These are phyloP conservation scores for Smittium mucronatum DNA, from an alignment of 371 early-diverging fungal species.

Conservation along the genomic window DNA sequence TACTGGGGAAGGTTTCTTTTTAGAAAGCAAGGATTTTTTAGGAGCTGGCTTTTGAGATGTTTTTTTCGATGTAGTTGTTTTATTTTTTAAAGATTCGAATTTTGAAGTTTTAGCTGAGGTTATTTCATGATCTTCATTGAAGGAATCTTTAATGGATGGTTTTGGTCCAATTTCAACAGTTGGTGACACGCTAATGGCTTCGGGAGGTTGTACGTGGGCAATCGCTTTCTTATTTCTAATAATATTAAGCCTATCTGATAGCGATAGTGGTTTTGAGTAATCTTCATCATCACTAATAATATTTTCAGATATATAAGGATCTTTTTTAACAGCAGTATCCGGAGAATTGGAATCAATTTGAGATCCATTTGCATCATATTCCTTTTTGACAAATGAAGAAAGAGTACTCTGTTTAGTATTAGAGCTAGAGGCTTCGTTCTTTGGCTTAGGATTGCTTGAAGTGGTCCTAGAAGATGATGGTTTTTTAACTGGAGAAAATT, in stretches of 20 bases:
- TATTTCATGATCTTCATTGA: background rate
- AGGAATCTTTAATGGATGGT: background rate
- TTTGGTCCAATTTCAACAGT: background rate
- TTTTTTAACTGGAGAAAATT: background rate
- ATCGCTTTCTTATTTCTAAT: conserved; percentile 17
- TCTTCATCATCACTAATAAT: background rate
- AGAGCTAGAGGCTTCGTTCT: conserved; percentile 1
- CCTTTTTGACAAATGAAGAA: conserved; percentile 8
- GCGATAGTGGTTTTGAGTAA: background rate
- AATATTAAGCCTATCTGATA: conserved; percentile 12
- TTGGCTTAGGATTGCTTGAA: conserved; percentile 9
- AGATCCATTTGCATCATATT: conserved; percentile 3
- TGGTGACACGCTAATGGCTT: background rate
- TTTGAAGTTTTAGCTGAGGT: background rate
- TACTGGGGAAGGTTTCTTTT: too few species aligned
- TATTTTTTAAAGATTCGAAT: background rate
- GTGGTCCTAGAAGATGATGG: background rate
- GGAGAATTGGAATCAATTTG: conserved; percentile 14
- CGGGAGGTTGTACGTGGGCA: conserved; percentile 9
- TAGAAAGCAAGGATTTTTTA: too few species aligned
- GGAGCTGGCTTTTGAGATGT: too few species aligned
- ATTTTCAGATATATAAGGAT: background rate
- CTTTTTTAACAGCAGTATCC: conserved; percentile 17
- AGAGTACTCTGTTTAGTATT: conserved; percentile 2
- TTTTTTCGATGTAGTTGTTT: background rate